phyloP scores from a whole-genome alignment of 306 rosid genomes.

The Dryas octopetala region DNA sequence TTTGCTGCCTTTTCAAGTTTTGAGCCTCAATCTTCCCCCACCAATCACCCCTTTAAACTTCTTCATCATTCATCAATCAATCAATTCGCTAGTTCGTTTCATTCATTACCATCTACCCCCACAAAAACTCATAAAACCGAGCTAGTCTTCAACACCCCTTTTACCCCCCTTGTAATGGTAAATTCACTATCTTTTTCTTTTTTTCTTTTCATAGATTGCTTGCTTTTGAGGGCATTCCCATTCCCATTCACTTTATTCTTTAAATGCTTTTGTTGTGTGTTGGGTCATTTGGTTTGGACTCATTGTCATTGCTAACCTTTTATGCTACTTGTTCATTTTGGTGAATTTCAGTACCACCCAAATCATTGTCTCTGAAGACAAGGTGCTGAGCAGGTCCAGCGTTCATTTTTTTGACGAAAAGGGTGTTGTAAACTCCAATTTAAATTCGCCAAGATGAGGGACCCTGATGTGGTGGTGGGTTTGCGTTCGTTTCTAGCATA shows the following conservation, averaged over 20 bases:
- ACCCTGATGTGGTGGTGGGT: slow-evolving; percentile 44
- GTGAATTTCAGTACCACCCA: slow-evolving; percentile 48
- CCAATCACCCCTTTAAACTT: slow-evolving; percentile 25
- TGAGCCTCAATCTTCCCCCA: slow-evolving; percentile 51
- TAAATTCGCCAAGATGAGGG: slow-evolving; percentile 51
- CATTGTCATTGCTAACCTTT: slow-evolving; percentile 12
- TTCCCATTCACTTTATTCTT: slow-evolving; percentile 36
- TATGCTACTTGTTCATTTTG: slow-evolving; percentile 14
- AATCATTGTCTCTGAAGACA: slow-evolving; percentile 24
- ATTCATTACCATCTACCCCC: neutral
- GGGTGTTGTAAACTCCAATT: slow-evolving; percentile 41
- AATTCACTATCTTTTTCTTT: slow-evolving; percentile 10
- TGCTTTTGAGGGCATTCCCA: slow-evolving; percentile 60
- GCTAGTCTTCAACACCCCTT: slow-evolving; percentile 35
- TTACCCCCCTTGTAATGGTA: slow-evolving; percentile 51
- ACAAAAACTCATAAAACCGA: neutral
- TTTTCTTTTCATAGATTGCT: slow-evolving; percentile 36
- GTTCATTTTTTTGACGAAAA: slow-evolving; percentile 40
- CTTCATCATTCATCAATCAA: neutral
- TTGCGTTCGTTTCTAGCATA: slow-evolving; percentile 38
- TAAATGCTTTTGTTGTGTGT: neutral
- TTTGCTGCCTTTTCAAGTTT: slow-evolving; percentile 70
- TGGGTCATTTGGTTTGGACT: neutral
- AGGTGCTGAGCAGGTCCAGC: slow-evolving; percentile 31
- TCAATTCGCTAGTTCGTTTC: too few species aligned